Percentiles rank a stretch among this genome's conserved stretches.
These are phyloP conservation scores for Biancaea sappan DNA, from an alignment of 306 rosid species.

Conservation along the genomic window DNA sequence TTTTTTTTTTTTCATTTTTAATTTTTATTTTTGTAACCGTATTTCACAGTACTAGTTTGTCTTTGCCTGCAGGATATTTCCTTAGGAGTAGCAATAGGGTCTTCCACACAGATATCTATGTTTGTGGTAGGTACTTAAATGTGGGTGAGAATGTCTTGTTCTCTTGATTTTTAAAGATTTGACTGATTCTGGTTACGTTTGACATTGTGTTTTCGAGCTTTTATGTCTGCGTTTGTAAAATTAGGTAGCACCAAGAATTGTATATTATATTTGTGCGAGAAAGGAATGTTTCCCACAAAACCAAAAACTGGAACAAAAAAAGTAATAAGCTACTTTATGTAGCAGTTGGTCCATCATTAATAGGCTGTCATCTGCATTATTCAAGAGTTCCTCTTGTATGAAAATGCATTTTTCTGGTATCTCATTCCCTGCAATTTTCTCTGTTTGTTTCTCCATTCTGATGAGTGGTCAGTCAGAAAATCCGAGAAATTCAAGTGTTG, in stretches of 20 bases:
- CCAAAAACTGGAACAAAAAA: neutral
- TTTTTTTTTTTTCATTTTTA: neutral
- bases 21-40: neutral
- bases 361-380: neutral
- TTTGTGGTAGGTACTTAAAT: slow-evolving; percentile 59
- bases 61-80: slow-evolving; percentile 64
- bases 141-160: slow-evolving; percentile 3
- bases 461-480: neutral
- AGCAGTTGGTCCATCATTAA: neutral
- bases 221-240: neutral
- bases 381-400: neutral
- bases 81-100: slow-evolving; percentile 83
- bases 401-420: neutral
- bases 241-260: neutral
- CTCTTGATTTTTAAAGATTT: neutral
- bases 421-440: neutral
- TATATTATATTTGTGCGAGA: neutral
- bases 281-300: neutral
- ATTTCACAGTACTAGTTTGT: slow-evolving; percentile 26
- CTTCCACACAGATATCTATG: slow-evolving; percentile 84
- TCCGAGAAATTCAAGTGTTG: too few species aligned
- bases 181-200: slow-evolving; percentile 11
- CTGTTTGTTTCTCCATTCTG: neutral
- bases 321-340: neutral
- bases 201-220: neutral